phyloP scores from a whole-genome alignment of 352 stramenopile genomes.

The Phytophthora hybrid region DNA sequence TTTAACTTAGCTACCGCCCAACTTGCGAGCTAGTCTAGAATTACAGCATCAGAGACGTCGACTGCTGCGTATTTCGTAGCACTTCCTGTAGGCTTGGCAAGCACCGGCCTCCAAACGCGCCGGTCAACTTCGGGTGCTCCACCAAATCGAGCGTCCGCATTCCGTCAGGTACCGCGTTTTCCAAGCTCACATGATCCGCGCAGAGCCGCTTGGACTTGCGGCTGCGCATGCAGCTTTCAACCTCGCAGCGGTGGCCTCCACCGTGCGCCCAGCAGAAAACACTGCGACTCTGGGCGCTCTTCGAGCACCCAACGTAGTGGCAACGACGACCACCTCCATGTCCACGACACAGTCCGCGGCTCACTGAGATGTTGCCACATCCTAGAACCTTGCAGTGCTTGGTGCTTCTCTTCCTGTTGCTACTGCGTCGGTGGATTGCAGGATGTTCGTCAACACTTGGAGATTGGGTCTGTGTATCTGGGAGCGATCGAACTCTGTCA shows the following conservation, averaged over 20 bases:
- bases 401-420: slow-evolving; percentile 31
- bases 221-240: slow-evolving; percentile 58
- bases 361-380: slow-evolving; percentile 65
- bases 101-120: not conserved
- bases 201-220: slow-evolving; percentile 57
- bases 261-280: slow-evolving; percentile 68
- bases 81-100: slow-evolving; percentile 41
- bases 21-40: not conserved
- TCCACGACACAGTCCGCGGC: slow-evolving; percentile 59
- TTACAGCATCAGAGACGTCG: slow-evolving; percentile 16
- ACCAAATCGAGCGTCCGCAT: not conserved
- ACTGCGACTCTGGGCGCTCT: slow-evolving; percentile 61
- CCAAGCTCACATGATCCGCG: slow-evolving; percentile 18
- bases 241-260: slow-evolving; percentile 64
- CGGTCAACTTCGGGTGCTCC: not conserved
- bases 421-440: slow-evolving; percentile 20
- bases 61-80: slow-evolving; percentile 34
- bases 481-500: not conserved
- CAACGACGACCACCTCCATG: slow-evolving; percentile 68
- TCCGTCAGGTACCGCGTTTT: not conserved
- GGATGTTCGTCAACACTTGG: not conserved
- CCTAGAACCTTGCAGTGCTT: slow-evolving; percentile 68
- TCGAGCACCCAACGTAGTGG: slow-evolving; percentile 49
- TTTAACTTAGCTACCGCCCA: not conserved
- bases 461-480: not conserved